Evolutionary conservation across 805 yeast genomes (phyloP), one percentile per base, ranked within the genome.

Genomic region (Zygotorulaspora florentina): DNA sequence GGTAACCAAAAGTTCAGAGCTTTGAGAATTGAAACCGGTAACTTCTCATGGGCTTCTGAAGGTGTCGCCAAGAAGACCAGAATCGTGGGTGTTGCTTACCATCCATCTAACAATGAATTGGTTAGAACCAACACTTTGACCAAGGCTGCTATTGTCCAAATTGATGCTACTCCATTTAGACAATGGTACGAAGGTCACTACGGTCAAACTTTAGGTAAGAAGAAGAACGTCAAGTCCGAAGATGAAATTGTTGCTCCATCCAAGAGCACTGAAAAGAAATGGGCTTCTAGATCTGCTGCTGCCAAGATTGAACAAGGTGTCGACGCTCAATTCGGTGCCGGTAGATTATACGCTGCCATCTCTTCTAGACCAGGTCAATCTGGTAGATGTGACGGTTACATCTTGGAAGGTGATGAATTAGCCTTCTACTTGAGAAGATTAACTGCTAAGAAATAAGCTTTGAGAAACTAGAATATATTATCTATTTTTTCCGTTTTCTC

Each of bases 321-420:
- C 66, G 91, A 88, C 71, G 71, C 91, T 69, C 99, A 93, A 82
- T 93, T 93, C 86, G 84, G 85, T 75, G 89, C 98, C 66, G 99
- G 99, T 83, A 90, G 91, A 80, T 85, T 93, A 70, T 93, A 93
- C 83, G 99, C 99, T 75, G 81, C 80, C 75, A 88, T 93, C 73
- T 89, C 99, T 62, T 93, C 99, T 51, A 89, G 99, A 84, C 99
- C 99, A 75, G 99, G 99, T 77, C 99, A 93, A 84, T 86, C 96
- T 64, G 99, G 99, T 78, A 95, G 99, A 82, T 85, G 89, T 80
- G 99, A 93, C 76, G 99, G 99, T 79, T 93, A 93, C 95, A 85
- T 93, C 79, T 87, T 93, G 75, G 99, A 93, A 83, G 99, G 99
- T 80, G 99, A 93, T 76, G 99, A 93, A 81, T 88, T 93, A 77